Conservation (phyloP, 805 yeast genomes). For the Lipomyces orientalis region DNA sequence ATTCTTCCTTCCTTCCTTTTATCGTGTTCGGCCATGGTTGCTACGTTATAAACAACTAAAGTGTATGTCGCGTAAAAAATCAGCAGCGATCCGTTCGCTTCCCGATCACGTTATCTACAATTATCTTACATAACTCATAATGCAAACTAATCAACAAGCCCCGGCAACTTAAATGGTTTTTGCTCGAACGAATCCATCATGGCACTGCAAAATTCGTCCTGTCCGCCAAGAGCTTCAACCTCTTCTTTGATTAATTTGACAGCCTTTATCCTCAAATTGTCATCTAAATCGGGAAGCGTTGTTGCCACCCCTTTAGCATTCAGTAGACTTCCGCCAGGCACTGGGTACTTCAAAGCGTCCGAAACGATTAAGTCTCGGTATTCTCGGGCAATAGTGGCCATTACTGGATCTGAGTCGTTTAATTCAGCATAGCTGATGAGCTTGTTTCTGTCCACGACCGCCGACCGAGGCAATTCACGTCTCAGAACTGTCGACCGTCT, state of each 20-base stretch:
- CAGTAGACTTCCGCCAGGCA: conserved; percentile 10
- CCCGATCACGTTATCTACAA: too few relatives aligned
- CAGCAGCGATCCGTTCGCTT: too few relatives aligned
- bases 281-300: conserved; percentile 39
- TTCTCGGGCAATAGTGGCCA: conserved; percentile 37
- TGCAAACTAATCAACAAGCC: conserved; percentile 6
- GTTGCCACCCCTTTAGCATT: conserved; percentile 23
- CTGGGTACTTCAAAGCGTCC: conserved; percentile 42
- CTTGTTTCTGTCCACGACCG: conserved; percentile 14
- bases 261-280: conserved; percentile 23
- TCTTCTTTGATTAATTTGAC: conserved; percentile 32
- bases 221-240: conserved; percentile 11
- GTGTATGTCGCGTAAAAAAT: too few relatives aligned
- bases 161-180: conserved; percentile 22
- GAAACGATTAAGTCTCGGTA: conserved; percentile 39
- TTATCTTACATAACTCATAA: not conserved
- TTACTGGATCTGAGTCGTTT: conserved; percentile 24
- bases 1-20: too few relatives aligned
- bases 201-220: conserved; percentile 19
- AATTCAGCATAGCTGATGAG: conserved; percentile 14
- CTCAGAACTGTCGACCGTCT: conserved; percentile 57
- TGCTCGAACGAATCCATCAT: conserved; percentile 15
- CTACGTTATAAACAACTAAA: too few relatives aligned
- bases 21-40: too few relatives aligned
- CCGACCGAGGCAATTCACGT: conserved; percentile 48